phyloP scores from a whole-genome alignment of 768 basidiomycete species.

The Hebeloma cylindrosporum region DNA sequence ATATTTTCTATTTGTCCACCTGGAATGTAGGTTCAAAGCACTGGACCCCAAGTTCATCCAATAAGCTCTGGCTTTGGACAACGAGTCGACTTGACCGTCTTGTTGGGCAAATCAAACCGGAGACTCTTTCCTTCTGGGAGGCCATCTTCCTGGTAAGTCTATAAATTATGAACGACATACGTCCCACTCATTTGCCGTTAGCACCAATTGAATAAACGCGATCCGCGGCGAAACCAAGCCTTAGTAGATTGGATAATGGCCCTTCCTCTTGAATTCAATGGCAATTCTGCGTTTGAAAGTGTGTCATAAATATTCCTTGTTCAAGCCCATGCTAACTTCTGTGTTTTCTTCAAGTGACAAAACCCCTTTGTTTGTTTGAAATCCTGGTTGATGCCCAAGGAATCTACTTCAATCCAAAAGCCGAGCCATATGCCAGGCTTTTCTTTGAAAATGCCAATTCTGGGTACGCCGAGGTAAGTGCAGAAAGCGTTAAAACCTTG shows the following conservation, averaged over 20 bases:
- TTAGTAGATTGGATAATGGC: constrained; percentile 76
- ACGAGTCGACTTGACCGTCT: constrained; percentile 58
- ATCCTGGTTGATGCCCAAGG: constrained; percentile 67
- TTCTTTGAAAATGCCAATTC: constrained; percentile 78
- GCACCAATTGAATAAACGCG: constrained; percentile 59
- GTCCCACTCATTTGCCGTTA: neutral
- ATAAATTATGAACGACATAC: neutral
- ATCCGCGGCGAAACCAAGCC: constrained; percentile 74
- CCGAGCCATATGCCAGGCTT: constrained; percentile 67
- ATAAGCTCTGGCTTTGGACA: constrained; percentile 74
- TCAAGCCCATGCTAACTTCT: constrained; percentile 3
- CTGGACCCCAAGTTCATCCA: constrained; percentile 59
- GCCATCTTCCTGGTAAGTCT: constrained; percentile 56
- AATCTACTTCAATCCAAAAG: constrained; percentile 61
- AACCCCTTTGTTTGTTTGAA: constrained; percentile 65
- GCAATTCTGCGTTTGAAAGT: constrained; percentile 88
- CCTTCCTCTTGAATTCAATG: constrained; percentile 77
- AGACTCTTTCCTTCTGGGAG: constrained; percentile 79
- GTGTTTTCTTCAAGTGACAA: constrained; percentile 56
- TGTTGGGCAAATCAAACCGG: constrained; percentile 78
- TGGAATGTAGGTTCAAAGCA: constrained; percentile 69
- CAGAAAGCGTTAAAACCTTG: constrained; percentile 3
- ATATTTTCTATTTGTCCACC: neutral
- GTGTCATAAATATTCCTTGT: constrained; percentile 23
- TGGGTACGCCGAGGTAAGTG: constrained; percentile 77